These are phyloP conservation scores for Chionographis japonica DNA, from an alignment of 106 monocot genomes.

Conservation along the genomic window DNA sequence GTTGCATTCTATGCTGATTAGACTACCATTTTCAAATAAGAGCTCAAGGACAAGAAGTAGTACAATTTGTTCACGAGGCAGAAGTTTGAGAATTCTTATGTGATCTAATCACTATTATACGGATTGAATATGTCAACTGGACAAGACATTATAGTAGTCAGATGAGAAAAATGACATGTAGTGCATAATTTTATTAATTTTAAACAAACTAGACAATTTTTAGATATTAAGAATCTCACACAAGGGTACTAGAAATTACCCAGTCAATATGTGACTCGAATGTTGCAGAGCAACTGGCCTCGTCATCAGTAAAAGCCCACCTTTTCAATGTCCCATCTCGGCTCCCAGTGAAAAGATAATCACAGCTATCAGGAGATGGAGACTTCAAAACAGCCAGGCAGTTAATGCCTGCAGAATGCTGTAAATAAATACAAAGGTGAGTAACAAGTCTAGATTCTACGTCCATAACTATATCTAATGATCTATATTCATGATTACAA, in stretches of 20 bases:
- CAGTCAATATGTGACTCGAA: constrained; percentile 98
- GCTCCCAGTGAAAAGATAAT: constrained; percentile 95
- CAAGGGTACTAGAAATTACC: constrained; percentile 32
- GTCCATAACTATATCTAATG: background rate
- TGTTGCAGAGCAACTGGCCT: constrained; percentile 71
- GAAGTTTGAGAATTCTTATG: too few species aligned
- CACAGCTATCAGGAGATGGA: constrained; percentile 30
- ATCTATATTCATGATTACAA: background rate
- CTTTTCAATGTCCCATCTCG: constrained; percentile 95
- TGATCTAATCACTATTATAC: too few species aligned
- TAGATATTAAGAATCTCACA: background rate
- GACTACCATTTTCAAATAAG: too few species aligned
- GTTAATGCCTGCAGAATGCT: constrained; percentile 97
- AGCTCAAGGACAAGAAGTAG: too few species aligned
- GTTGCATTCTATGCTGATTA: too few species aligned
- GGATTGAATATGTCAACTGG: background rate
- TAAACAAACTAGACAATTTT: too few species aligned
- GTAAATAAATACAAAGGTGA: constrained; percentile 21
- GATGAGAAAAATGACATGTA: too few species aligned
- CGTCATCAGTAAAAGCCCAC: constrained; percentile 63
- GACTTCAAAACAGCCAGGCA: constrained; percentile 69
- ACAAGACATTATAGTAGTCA: background rate
- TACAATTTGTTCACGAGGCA: too few species aligned
- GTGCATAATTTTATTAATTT: too few species aligned
- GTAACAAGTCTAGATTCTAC: background rate